These are phyloP conservation scores for Amniculicola lignicola DNA, from an alignment of 495 filamentous ascomycete genomes.

Conservation along the genomic window DNA sequence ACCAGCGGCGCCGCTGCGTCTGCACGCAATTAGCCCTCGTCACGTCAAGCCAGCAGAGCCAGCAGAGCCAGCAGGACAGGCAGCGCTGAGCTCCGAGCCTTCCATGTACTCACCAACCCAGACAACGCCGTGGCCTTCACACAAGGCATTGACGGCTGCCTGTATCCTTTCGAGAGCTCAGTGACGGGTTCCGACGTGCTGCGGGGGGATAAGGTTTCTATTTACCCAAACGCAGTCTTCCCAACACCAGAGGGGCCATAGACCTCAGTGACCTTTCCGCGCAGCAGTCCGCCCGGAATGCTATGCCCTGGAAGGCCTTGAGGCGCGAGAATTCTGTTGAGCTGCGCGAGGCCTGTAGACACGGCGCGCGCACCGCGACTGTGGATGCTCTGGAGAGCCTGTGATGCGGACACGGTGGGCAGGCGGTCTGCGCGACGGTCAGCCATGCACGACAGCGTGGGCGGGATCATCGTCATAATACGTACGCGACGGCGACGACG, in stretches of 20 bases:
- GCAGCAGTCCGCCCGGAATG: constrained; percentile 56
- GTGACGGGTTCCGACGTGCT: not conserved
- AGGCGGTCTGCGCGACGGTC: constrained; percentile 59
- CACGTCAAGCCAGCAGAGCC: too few relatives aligned
- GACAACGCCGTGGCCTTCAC: constrained; percentile 61
- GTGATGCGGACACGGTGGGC: constrained; percentile 82
- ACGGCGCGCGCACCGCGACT: constrained; percentile 52
- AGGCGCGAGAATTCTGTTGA: constrained; percentile 44
- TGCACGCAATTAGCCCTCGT: constrained; percentile 30
- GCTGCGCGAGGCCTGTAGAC: constrained; percentile 60
- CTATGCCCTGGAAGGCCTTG: constrained; percentile 10
- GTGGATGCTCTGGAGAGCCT: constrained; percentile 68
- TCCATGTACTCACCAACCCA: constrained; percentile 73
- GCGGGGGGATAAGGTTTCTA: constrained; percentile 14
- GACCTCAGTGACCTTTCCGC: constrained; percentile 80
- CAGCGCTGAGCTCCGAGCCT: constrained; percentile 17
- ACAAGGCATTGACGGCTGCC: constrained; percentile 61
- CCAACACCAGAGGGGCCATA: constrained; percentile 86
- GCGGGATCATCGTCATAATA: not conserved
- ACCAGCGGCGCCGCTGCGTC: constrained; percentile 30
- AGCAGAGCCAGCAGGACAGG: not conserved
- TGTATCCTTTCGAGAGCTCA: constrained; percentile 50
- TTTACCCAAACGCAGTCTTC: constrained; percentile 79
- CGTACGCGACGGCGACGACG: constrained; percentile 37
- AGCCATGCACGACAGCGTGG: constrained; percentile 1